Conservation (phyloP, 192 early-diverging fungal species). For the Podila clonocystis region DNA sequence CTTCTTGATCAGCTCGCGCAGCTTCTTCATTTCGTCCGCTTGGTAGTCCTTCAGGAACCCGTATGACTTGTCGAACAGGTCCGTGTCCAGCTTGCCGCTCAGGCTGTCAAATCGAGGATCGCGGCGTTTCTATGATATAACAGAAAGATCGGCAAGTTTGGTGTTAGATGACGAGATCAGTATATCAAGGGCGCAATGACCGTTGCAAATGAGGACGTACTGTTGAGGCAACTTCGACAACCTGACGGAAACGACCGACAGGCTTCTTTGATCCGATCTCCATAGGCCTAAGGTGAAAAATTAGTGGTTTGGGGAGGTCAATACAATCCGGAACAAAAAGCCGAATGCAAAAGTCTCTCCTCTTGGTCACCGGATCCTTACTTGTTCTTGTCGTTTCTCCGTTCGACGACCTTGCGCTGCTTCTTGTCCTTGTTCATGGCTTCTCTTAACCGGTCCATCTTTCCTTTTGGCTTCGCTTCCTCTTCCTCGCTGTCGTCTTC, state of each 20-base stretch:
- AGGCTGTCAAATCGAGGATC: slow-evolving; percentile 96
- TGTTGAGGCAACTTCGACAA: slow-evolving; percentile 66
- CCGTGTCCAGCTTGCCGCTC: slow-evolving; percentile 91
- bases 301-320: slow-evolving; percentile 3
- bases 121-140: slow-evolving; percentile 69
- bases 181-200: background rate
- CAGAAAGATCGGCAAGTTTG: background rate
- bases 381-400: slow-evolving; percentile 56
- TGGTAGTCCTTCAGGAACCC: slow-evolving; percentile 87
- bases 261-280: slow-evolving; percentile 82
- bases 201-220: slow-evolving; percentile 47
- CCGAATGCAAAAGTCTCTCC: too few relatives aligned
- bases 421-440: slow-evolving; percentile 53
- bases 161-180: background rate
- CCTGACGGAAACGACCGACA: slow-evolving; percentile 75
- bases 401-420: slow-evolving; percentile 50
- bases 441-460: slow-evolving; percentile 46
- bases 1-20: slow-evolving; percentile 72
- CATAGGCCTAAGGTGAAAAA: slow-evolving; percentile 66
- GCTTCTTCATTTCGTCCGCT: slow-evolving; percentile 73
- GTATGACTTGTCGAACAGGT: slow-evolving; percentile 93
- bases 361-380: background rate
- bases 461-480: slow-evolving; percentile 25
- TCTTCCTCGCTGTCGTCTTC: slow-evolving; percentile 37
- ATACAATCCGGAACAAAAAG: too few relatives aligned